These are phyloP conservation scores for Penicillium diatomitis DNA, from an alignment of 495 filamentous ascomycete species.

Conservation along the genomic window DNA sequence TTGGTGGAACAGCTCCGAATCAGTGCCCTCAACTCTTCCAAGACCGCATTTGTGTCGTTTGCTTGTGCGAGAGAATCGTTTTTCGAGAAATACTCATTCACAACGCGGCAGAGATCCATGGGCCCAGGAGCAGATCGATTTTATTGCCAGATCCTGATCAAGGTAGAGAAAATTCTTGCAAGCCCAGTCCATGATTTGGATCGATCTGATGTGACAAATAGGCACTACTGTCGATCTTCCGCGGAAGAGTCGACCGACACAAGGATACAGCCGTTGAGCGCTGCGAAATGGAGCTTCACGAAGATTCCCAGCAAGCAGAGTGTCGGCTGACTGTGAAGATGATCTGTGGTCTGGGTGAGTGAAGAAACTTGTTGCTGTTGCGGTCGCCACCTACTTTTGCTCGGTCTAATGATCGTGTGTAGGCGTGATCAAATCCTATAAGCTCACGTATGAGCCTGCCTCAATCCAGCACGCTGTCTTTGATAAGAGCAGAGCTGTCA, in stretches of 20 bases:
- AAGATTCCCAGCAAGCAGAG: conserved; percentile 58
- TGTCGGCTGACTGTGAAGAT: conserved; percentile 77
- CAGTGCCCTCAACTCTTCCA: conserved; percentile 82
- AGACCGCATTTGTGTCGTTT: conserved; percentile 84
- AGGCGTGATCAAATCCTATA: conserved; percentile 89
- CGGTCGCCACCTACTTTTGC: not conserved
- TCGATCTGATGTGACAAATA: conserved; percentile 14
- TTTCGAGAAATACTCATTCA: conserved; percentile 62
- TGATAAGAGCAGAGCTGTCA: conserved; percentile 56
- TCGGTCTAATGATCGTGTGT: conserved; percentile 1
- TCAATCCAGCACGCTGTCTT: conserved; percentile 83
- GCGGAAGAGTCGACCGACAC: conserved; percentile 55
- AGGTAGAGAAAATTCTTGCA: conserved; percentile 28
- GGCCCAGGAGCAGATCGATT: conserved; percentile 44
- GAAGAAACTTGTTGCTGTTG: not conserved
- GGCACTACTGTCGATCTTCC: conserved; percentile 70
- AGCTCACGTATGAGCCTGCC: conserved; percentile 78
- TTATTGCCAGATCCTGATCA: conserved; percentile 65
- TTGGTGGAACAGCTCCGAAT: conserved; percentile 53
- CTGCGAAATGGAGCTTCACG: conserved; percentile 78
- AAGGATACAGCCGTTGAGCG: conserved; percentile 73
- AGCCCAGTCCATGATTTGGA: no score
- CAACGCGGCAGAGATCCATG: not conserved
- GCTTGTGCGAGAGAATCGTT: conserved; percentile 64
- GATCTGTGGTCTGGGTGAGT: conserved; percentile 72